A percentile compares a stretch with the other conserved stretches of the same genome.
These are phyloP conservation scores for Heliamphora pulchella DNA, from an alignment of 179 eudicot genomes.

Conservation along the genomic window DNA sequence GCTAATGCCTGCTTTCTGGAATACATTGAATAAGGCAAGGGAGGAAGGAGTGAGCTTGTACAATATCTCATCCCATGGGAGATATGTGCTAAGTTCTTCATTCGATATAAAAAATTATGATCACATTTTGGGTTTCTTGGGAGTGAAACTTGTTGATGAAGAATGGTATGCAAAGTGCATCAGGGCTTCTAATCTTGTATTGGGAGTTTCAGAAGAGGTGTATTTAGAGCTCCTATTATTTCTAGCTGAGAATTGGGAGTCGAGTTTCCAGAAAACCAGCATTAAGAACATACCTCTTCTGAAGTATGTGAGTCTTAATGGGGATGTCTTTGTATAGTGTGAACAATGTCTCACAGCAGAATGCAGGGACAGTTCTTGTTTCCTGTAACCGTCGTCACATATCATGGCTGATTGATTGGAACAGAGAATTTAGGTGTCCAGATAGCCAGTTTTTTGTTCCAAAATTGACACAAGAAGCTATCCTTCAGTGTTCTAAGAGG, in stretches of 20 bases:
- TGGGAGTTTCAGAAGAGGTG: slow-evolving; percentile 36
- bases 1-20: slow-evolving; percentile 48
- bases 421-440: slow-evolving; percentile 33
- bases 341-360: slow-evolving; percentile 8
- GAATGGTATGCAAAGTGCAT: slow-evolving; percentile 67
- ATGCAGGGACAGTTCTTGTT: slow-evolving; percentile 20
- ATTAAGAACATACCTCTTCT: slow-evolving; percentile 40
- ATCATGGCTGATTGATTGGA: slow-evolving; percentile 65
- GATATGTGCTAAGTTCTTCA: slow-evolving; percentile 40
- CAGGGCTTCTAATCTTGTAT: slow-evolving; percentile 48
- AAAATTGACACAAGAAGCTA: slow-evolving; percentile 26
- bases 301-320: slow-evolving; percentile 40
- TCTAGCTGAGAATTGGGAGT: slow-evolving; percentile 41
- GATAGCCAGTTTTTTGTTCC: slow-evolving; percentile 33
- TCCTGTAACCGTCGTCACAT: slow-evolving; percentile 14
- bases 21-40: slow-evolving; percentile 38
- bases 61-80: slow-evolving; percentile 58
- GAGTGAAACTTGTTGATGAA: slow-evolving; percentile 28
- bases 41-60: slow-evolving; percentile 34
- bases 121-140: slow-evolving; percentile 40
- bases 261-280: slow-evolving; percentile 25
- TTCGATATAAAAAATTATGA: slow-evolving; percentile 44
- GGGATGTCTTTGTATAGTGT: slow-evolving; percentile 31
- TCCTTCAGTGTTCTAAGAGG: slow-evolving; percentile 20
- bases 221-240: slow-evolving; percentile 50